A percentile compares a stretch with the other conserved stretches of the same genome.
These are phyloP conservation scores for Populus ilicifolia DNA, from an alignment of 345 rosid species.

Conservation along the genomic window DNA sequence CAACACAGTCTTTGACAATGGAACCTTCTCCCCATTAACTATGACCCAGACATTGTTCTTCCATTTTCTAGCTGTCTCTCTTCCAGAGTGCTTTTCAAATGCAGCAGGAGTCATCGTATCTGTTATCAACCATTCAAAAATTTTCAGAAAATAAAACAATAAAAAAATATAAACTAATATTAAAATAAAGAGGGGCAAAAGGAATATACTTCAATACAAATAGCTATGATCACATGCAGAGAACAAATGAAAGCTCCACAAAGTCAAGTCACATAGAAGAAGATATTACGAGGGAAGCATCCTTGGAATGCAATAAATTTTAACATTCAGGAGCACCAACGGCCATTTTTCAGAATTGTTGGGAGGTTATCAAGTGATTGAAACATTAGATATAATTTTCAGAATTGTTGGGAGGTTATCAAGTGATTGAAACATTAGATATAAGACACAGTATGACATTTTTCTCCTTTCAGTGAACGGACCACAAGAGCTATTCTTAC, in stretches of 20 bases:
- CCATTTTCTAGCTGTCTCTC: conserved; percentile 99
- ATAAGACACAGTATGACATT: not conserved
- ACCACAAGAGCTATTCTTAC: conserved; percentile 5
- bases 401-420: not conserved
- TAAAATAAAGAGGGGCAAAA: not conserved
- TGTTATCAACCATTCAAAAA: conserved; percentile 32
- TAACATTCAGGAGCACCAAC: not conserved
- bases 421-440: not conserved
- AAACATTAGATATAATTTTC: not conserved
- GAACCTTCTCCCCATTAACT: conserved; percentile 82
- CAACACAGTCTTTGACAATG: conserved; percentile 82
- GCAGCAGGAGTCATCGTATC: conserved; percentile 96
- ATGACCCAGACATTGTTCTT: conserved; percentile 98
- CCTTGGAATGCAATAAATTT: not conserved
- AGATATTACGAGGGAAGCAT: not conserved
- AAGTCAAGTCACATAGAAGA: conserved; percentile 6
- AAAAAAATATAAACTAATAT: not conserved
- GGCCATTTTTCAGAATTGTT: not conserved
- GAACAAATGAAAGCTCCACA: not conserved
- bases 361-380: not conserved
- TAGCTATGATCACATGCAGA: conserved; percentile 19
- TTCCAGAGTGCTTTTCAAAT: conserved; percentile 99
- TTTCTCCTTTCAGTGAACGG: not conserved
- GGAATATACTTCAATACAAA: not conserved
- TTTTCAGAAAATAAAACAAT: not conserved